Conservation (phyloP, 1,284 basidiomycete genomes). For the Papiliotrema flavescens region DNA sequence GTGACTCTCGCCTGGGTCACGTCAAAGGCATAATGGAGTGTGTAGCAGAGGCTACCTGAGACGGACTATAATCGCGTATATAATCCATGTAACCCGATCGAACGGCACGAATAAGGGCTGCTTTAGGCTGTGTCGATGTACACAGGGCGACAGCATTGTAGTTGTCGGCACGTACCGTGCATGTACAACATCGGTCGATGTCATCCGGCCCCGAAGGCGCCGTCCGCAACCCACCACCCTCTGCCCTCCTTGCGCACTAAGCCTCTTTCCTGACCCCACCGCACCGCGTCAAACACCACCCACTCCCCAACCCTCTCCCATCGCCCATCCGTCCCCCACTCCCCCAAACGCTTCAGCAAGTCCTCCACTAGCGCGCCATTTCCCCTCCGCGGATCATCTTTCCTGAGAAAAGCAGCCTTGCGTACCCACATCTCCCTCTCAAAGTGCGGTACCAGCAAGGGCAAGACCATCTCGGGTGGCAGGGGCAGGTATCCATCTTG, state of each 20-base stretch:
- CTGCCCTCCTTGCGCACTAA: slow-evolving; percentile 14
- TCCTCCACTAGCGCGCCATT: slow-evolving; percentile 26
- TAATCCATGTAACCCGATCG: no score
- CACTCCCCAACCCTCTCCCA: slow-evolving; percentile 41
- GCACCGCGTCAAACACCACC: slow-evolving; percentile 30
- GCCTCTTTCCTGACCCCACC: slow-evolving; percentile 25
- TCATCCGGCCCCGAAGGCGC: no score
- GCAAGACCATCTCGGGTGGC: slow-evolving; percentile 29
- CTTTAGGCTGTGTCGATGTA: no score
- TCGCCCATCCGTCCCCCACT: slow-evolving; percentile 36
- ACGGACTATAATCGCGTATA: no score
- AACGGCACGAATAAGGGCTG: no score
- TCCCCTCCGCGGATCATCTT: slow-evolving; percentile 15
- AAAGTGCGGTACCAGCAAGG: slow-evolving; percentile 24
- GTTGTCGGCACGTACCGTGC: no score
- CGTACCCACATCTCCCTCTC: slow-evolving; percentile 14
- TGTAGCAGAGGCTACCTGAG: no score
- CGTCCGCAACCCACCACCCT: slow-evolving; percentile 20
- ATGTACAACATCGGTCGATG: no score
- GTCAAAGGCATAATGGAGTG: no score
- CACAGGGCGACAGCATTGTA: no score
- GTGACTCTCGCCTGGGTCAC: no score
- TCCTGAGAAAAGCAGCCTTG: slow-evolving; percentile 9
- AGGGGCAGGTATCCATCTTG: slow-evolving; percentile 32
- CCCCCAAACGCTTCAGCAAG: slow-evolving; percentile 14